Base-by-base conservation (phyloP, 495 filamentous ascomycete species). In the Hyaloscypha finlandica region DNA sequence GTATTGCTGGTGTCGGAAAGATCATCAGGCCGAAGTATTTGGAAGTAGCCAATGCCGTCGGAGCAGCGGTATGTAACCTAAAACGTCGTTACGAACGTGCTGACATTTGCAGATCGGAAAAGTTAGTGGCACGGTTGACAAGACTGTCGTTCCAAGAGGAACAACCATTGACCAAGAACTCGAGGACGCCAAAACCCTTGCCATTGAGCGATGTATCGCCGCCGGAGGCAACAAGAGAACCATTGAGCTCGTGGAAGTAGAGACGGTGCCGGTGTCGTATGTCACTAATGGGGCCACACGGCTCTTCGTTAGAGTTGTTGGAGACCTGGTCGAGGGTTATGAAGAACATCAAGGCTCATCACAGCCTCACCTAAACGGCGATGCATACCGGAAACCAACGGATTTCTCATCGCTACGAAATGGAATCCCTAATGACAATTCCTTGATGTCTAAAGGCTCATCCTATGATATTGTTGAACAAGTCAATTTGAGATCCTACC, bases 381-480 rank as follows among this genome's bases (percentile, higher is more conserved):
- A 97, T 97, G 86, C 97, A 96, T 61, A 97, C 93, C 20, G 91
- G 90, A 78, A 96, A 92, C 59, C 94, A 93, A 73, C 93, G 6
- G 32, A 20, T 8, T 37, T 48, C 16, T 14, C 11, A 12, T 19
- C 9, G 4, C 42, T 48, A 19, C 42, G 8, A 14, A 19, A 88
- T 52, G 88, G 81, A 29, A 92, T 92, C 9, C 92, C 92, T 79
- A 89, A 94, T 66, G 58, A 35, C 19, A 8, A 8, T 11, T 8
- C 45, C 11, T n/a, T 2, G 29, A 53, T 55, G 11, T 25, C 64
- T 25, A 73, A 73, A 61, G 71, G 57, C 14, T 68, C 61, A 1
- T 70, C 68, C 0, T 73, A 73, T 51, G 71, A 73, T 0, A 57
- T 68, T 45, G 29, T 57, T 8, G 56, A 68, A 31, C 56, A 76